Base-by-base conservation (phyloP, 2,329 filamentous ascomycete species). In the Fusarium pilosicola region DNA sequence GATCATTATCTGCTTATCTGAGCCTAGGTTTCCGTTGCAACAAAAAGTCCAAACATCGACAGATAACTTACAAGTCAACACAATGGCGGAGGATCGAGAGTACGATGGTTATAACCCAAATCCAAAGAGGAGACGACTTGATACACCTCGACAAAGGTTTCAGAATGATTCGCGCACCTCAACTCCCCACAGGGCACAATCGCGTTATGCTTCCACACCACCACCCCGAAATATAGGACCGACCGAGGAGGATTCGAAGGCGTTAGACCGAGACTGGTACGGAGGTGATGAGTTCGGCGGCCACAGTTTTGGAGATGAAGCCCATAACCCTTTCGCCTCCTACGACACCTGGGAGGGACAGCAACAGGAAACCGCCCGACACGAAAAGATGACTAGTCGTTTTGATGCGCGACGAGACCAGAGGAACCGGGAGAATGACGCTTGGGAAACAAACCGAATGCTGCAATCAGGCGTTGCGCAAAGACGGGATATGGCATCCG, bases 371-470 rank as follows among this genome's bases (percentile, higher is more conserved):
- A 88, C 88, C 22, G 92, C 91, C 20, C 84, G 95, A 80, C 87
- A 91, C 14, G 94, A 97, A 82, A 96, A 94, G 86, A 96, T 96
- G 85, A 88, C 91, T 10, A 91, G 88, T 59, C 91, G 89, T 77
- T 89, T 87, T 77, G 89, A 85, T 61, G 93, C 93, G 49, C 89
- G 93, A 57, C 91, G 92, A 69, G 88, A 94, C 65, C 94, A 97
- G 83, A 94, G 95, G 77, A 94, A 97, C 81, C 95, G 93, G 80
- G 96, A 99, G 80, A 95, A 96, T 48, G 96, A 99, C 83, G 96
- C 95, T 1, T 99, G 96, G 96, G 97, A 99, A 83, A 96, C 96
- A 22, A 99, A 99, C 81, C 93, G 96, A 67, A 98, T 99, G 96
- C 88, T 99, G 69, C 96, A 95, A 3, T 98, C 95, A 26, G 96